These are phyloP conservation scores for Polygonum aviculare DNA, from an alignment of 148 eudicot genomes.

Conservation along the genomic window DNA sequence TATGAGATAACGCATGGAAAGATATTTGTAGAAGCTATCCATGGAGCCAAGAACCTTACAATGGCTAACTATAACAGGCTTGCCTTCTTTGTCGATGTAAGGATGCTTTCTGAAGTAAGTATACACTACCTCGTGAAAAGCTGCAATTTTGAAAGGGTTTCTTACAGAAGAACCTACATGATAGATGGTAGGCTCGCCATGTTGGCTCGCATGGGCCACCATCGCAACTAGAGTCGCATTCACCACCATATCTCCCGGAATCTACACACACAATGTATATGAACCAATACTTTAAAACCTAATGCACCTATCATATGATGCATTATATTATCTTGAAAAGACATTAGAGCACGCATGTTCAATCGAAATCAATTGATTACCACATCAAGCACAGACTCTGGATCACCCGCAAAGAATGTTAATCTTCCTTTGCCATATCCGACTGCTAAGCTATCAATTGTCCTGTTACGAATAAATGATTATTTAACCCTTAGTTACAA, in stretches of 20 bases:
- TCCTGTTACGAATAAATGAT: conserved; percentile 21
- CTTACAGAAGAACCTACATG: conserved; percentile 54
- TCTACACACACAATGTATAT: background rate
- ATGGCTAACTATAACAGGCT: conserved; percentile 39
- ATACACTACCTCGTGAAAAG: conserved; percentile 26
- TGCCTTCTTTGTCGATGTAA: conserved; percentile 54
- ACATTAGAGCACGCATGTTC: too few relatives aligned
- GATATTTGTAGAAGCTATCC: conserved; percentile 55
- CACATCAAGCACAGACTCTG: conserved; percentile 30
- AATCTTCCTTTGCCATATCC: conserved; percentile 66
- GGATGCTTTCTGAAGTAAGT: conserved; percentile 44
- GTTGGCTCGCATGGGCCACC: conserved; percentile 29
- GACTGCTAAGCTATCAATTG: conserved; percentile 51
- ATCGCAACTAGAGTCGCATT: conserved; percentile 14
- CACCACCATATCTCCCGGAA: conserved; percentile 19
- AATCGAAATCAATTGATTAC: conserved; percentile 18
- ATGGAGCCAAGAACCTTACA: conserved; percentile 34
- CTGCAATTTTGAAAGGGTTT: conserved; percentile 27
- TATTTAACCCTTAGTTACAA: too few relatives aligned
- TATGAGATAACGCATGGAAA: conserved; percentile 44
- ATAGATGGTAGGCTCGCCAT: conserved; percentile 19
- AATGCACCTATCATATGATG: background rate
- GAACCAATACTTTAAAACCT: background rate
- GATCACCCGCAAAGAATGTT: conserved; percentile 46
- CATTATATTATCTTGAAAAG: background rate